Evolutionary conservation across 2,329 filamentous ascomycete species (phyloP).

Genomic region (Claviceps pusilla): DNA sequence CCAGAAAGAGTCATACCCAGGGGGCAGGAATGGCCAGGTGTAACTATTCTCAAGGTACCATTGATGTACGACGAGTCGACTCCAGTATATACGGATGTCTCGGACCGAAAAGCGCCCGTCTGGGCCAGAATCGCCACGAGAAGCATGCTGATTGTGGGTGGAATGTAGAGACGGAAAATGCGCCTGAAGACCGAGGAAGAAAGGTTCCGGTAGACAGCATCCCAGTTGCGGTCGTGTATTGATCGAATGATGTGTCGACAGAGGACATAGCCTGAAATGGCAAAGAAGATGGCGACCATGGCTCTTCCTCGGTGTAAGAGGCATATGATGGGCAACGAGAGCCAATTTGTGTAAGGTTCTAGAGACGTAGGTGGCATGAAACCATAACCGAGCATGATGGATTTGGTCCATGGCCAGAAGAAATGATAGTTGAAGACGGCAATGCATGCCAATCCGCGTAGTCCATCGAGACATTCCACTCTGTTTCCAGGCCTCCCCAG

Average conservation of each 20-base stretch:
- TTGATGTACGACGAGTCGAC: conserved; percentile 26
- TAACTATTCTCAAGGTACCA: neutral
- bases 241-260: conserved; percentile 23
- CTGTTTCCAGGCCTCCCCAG: conserved; percentile 15
- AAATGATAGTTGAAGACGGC: conserved; percentile 29
- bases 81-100: conserved; percentile 21
- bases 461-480: conserved; percentile 24
- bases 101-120: conserved; percentile 21
- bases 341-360: conserved; percentile 18
- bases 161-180: conserved; percentile 25
- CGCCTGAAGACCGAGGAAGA: conserved; percentile 24
- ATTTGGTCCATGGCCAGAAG: conserved; percentile 25
- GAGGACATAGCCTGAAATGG: conserved; percentile 28
- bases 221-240: conserved; percentile 21
- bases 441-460: conserved; percentile 27
- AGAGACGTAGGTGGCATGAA: conserved; percentile 21
- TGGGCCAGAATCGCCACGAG: conserved; percentile 24
- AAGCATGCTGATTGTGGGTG: conserved; percentile 26
- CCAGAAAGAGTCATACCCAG: neutral
- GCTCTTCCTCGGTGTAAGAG: conserved; percentile 24
- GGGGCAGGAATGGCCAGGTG: neutral
- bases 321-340: conserved; percentile 24
- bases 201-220: conserved; percentile 21
- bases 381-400: conserved; percentile 26
- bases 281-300: conserved; percentile 30